Evolutionary conservation across 768 basidiomycete genomes (phyloP).

Genomic region (Tephrocybe sp.): DNA sequence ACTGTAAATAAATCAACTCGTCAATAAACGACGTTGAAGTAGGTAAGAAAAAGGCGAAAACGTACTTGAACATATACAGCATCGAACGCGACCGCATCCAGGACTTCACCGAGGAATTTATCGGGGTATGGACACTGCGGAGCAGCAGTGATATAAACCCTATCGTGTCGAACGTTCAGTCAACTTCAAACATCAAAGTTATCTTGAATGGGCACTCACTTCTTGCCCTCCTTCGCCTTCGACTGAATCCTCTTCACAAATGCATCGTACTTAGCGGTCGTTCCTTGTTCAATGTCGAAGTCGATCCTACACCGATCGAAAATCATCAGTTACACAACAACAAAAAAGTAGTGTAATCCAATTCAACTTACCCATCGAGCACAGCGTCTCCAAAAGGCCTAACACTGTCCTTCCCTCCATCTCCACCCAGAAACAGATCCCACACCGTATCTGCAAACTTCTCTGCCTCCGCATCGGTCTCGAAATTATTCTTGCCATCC

Average conservation of each 20-base stretch:
- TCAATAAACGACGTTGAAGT: slow-evolving; percentile 2
- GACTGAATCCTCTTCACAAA: slow-evolving; percentile 48
- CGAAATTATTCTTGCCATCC: slow-evolving; percentile 49
- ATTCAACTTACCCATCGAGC: slow-evolving; percentile 59
- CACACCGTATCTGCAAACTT: slow-evolving; percentile 61
- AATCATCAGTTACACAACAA: neutral
- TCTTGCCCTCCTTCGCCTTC: no score
- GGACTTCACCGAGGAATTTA: slow-evolving; percentile 47
- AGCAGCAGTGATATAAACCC: slow-evolving; percentile 57
- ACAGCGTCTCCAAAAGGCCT: slow-evolving; percentile 66
- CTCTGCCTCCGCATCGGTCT: slow-evolving; percentile 48
- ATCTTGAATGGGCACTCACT: slow-evolving; percentile 35
- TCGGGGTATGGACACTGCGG: slow-evolving; percentile 66
- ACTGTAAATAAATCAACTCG: slow-evolving; percentile 5
- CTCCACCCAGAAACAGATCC: slow-evolving; percentile 66
- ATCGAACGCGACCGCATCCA: slow-evolving; percentile 61
- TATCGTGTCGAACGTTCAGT: no score
- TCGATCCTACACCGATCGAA: slow-evolving; percentile 39
- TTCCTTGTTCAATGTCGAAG: slow-evolving; percentile 65
- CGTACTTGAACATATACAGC: slow-evolving; percentile 68
- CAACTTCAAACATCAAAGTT: no score
- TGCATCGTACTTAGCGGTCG: slow-evolving; percentile 41
- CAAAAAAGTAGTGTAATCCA: no score
- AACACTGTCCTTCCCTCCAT: slow-evolving; percentile 52
- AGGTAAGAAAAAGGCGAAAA: slow-evolving; percentile 17